Base-by-base conservation (phyloP, 305 asterid species). In the Nicotiana rustica region DNA sequence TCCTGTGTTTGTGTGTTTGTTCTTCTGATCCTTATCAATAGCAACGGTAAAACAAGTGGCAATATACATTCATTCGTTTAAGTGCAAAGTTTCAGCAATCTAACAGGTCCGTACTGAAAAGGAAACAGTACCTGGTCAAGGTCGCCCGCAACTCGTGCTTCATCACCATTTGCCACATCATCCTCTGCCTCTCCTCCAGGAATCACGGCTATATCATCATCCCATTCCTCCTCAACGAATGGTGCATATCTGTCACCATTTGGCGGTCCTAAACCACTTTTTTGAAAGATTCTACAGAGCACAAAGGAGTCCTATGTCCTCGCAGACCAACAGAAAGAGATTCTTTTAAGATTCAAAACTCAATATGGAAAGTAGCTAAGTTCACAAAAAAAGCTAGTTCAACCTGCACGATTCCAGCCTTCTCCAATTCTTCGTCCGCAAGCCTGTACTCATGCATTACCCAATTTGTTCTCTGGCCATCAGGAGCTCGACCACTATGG, bases 221-320 rank as follows among this genome's bases (percentile, higher is more conserved):
- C 92, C 95, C 97, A 93, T 82, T 92, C 96, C 85, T 90, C 96
- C 85, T 92, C 96, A 14, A 92, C 84, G 85, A 91, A 91, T 69
- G 96, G 96, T 75, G 94, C 96, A 80, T 90, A 92, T n/a, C 92
- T 90, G 85, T 92, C 92, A 83, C 94, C 92, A 52, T 86, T 92
- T 0, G 96, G 96, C 9, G 96, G 96, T 33, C 96, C 96, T 49
- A 92, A 70, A 41, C 93, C 94, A 81, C 94, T 92, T 90, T 92
- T 92, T 35, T 90, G 93, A 86, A 92, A 92, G 88, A 83, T 92
- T 84, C 97, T 87, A 84, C 97, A 92, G 0, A 92, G 95, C 90
- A 92, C 95, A 87, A 91, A 92, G 10, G 95, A 92, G 88, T 92
- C 93, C 97, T 92, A 85, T 79, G 82, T 79, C 80, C 89, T 67